These are phyloP conservation scores for Alternaria ventricosa DNA, from an alignment of 2,329 filamentous ascomycete genomes.

Conservation along the genomic window DNA sequence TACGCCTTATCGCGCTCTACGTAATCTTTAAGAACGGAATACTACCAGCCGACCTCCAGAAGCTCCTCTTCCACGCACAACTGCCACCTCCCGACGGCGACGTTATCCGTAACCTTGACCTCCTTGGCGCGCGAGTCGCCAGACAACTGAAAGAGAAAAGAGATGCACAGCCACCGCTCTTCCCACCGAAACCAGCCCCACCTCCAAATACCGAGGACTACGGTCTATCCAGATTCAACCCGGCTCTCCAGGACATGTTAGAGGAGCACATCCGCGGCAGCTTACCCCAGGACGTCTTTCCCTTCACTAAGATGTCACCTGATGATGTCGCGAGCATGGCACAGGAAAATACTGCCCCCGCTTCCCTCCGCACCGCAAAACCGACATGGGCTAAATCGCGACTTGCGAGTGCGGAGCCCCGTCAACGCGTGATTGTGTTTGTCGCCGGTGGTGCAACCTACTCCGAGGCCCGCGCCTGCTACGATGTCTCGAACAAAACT, in stretches of 20 bases:
- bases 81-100: slow-evolving; percentile 77
- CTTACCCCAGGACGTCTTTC: slow-evolving; percentile 54
- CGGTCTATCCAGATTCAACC: slow-evolving; percentile 84
- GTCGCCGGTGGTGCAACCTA: slow-evolving; percentile 96
- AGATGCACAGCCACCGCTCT: slow-evolving; percentile 70
- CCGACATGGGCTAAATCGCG: slow-evolving; percentile 93
- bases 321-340: slow-evolving; percentile 65
- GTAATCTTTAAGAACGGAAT: slow-evolving; percentile 86
- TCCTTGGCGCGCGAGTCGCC: slow-evolving; percentile 77
- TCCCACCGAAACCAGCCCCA: slow-evolving; percentile 67
- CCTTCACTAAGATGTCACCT: slow-evolving; percentile 62
- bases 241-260: slow-evolving; percentile 81
- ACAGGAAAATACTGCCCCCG: slow-evolving; percentile 56
- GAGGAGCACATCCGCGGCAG: slow-evolving; percentile 65
- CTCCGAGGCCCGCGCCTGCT: slow-evolving; percentile 86
- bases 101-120: slow-evolving; percentile 76
- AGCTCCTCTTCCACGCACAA: slow-evolving; percentile 81
- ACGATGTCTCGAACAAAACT: slow-evolving; percentile 76
- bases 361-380: slow-evolving; percentile 87
- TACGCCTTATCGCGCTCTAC: slow-evolving; percentile 86
- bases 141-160: slow-evolving; percentile 79
- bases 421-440: slow-evolving; percentile 90
- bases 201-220: slow-evolving; percentile 72
- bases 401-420: slow-evolving; percentile 75
- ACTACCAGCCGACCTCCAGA: slow-evolving; percentile 80